Evolutionary conservation across 1,284 basidiomycete genomes (phyloP).

Genomic region (Apiotrichum siamense): DNA sequence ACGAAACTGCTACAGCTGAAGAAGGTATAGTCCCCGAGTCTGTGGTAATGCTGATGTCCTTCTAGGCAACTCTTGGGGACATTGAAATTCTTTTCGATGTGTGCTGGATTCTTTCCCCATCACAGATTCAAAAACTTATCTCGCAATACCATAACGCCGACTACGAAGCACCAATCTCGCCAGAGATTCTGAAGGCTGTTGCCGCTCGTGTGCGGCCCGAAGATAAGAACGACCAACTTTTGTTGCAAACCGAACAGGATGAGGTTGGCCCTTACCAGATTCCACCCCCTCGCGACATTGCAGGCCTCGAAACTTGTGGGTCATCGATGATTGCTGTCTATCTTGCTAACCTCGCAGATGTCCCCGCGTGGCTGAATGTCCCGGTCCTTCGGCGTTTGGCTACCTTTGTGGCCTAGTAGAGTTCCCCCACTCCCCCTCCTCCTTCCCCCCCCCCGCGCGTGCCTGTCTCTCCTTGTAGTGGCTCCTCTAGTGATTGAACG

Average conservation of each 20-base stretch:
- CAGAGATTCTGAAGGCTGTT: constrained; percentile 93
- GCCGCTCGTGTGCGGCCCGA: constrained; percentile 88
- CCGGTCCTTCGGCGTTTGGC: constrained; percentile 37
- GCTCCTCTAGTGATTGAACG: too few relatives aligned
- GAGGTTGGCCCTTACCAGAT: constrained; percentile 70
- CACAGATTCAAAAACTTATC: constrained; percentile 98
- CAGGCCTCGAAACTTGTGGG: constrained; percentile 47
- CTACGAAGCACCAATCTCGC: constrained; percentile 83
- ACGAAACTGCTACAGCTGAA: constrained; percentile 97
- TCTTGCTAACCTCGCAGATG: constrained; percentile 19
- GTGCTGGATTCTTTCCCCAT: constrained; percentile 99
- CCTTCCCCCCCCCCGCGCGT: too few relatives aligned
- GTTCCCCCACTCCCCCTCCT: not conserved
- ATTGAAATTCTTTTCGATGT: constrained; percentile 99
- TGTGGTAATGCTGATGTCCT: not conserved
- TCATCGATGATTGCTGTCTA: not conserved
- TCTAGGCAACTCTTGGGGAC: constrained; percentile 77
- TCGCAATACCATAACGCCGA: constrained; percentile 98
- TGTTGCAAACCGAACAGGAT: constrained; percentile 88
- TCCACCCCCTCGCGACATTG: constrained; percentile 44
- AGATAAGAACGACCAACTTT: constrained; percentile 89
- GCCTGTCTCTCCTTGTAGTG: too few relatives aligned
- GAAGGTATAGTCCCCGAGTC: constrained; percentile 64
- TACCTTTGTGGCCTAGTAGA: constrained; percentile 29
- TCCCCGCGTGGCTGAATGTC: constrained; percentile 37